Evolutionary conservation across 2,329 filamentous ascomycete species (phyloP).

Genomic region (Trichoderma citrinoviride): DNA sequence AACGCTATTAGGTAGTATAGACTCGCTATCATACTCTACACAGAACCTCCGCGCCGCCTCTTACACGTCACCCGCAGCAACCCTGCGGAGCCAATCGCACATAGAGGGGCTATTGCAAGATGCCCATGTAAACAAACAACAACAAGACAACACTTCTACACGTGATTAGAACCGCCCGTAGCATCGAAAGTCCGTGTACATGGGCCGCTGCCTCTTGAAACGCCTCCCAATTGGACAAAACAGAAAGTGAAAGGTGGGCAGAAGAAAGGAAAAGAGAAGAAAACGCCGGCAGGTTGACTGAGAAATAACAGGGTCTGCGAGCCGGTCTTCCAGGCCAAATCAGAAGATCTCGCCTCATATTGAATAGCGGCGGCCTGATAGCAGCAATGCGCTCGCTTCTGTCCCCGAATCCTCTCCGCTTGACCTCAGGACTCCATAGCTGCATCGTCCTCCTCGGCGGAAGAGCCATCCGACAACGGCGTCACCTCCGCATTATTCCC

Average conservation of each 20-base stretch:
- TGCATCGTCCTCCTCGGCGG: background rate
- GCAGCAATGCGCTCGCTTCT: background rate
- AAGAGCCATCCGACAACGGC: background rate
- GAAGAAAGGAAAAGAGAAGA: background rate
- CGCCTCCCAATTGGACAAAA: background rate
- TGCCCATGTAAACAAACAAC: constrained; percentile 1
- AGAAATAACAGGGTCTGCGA: background rate
- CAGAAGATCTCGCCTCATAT: background rate
- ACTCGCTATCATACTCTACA: no score
- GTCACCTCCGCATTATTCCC: background rate
- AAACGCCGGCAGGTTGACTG: background rate
- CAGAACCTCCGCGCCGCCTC: no score
- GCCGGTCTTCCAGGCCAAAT: background rate
- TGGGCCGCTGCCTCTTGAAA: constrained; percentile 12
- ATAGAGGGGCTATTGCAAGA: constrained; percentile 3
- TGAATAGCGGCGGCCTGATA: background rate
- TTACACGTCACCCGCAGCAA: no score
- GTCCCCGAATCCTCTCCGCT: background rate
- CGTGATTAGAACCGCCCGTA: background rate
- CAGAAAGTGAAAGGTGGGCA: background rate
- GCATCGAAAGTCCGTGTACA: background rate
- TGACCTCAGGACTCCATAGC: background rate
- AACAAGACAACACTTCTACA: constrained; percentile 6
- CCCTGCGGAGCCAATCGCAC: background rate
- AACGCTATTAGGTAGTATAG: no score